These are phyloP conservation scores for Parsonsia alboflavescens DNA, from an alignment of 257 asterid genomes.

Conservation along the genomic window DNA sequence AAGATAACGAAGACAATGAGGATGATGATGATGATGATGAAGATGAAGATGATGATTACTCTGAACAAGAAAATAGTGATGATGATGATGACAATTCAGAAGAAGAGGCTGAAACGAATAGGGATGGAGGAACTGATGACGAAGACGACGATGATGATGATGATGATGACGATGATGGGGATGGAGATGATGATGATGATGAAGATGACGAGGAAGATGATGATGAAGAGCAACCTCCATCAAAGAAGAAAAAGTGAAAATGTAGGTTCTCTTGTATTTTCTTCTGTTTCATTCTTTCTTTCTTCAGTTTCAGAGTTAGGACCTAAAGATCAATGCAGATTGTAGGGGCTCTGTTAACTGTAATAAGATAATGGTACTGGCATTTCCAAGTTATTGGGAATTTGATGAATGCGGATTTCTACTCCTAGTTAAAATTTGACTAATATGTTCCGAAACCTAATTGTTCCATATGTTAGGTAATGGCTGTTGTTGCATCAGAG, in stretches of 20 bases:
- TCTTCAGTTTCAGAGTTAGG: background rate
- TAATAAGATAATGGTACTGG: background rate
- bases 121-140: constrained; percentile 18
- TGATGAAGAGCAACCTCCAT: constrained; percentile 11
- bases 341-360: background rate
- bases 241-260: constrained; percentile 22
- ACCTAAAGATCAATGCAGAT: background rate
- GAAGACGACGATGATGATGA: constrained; percentile 13
- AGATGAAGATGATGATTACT: background rate
- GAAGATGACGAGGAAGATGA: constrained; percentile 20
- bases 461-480: background rate
- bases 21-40: constrained; percentile 4
- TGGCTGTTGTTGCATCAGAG: background rate
- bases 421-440: background rate
- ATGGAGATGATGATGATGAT: constrained; percentile 10
- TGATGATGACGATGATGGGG: constrained; percentile 1
- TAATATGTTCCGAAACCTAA: background rate
- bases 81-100: constrained; percentile 21
- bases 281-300: background rate
- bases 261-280: background rate
- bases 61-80: constrained; percentile 15
- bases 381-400: background rate
- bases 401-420: background rate
- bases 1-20: constrained; percentile 5
- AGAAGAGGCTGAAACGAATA: constrained; percentile 15